Evolutionary conservation across 164 flowering plant species (phyloP), one percentile per base, ranked within the genome.

Genomic region (Magnolia kwangsiensis): DNA sequence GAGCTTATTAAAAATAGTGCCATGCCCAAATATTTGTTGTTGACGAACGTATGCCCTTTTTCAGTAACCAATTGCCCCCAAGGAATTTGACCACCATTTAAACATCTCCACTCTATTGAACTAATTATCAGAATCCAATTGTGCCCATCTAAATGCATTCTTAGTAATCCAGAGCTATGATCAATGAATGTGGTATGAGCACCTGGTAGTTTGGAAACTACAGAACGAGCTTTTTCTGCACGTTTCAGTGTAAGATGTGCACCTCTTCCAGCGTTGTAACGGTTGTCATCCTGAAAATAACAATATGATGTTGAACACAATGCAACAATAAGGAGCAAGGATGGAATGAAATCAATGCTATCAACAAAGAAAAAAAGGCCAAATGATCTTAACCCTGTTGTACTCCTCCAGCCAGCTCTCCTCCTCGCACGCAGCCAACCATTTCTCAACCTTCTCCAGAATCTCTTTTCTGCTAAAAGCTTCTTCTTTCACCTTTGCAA

Each of bases 341-440:
- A 20, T 14, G 8, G 51, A 58, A 65, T n/a, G 8, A 10, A 74
- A 8, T 27, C 1, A 24, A 50, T 19, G 11, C 50, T 58, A 18
- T 45, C 55, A 19, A 37, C 45, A 4, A 37, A 75, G 58, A 59
- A 21, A 45, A 73, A 19, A 51, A 72, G 6, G 20, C 21, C 13
- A 63, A 76, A 71, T 10, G 14, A 31, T 11, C 61, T 76, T 23
- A 59, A 94, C 98, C 90, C 86, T 87, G 75, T 88, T 90, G 72
- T 94, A 94, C 69, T 94, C 94, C 76, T 92, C 98, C 23, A 94
- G 89, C 98, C 98, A 94, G 79, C 83, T 76, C 77, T 94, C 98
- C 77, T 94, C 98, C 65, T 92, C 92, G 75, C 95, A 85, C 14
- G 97, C 93, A 74, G 85, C 82, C 76, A 87, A 50, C 95, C 97